These are phyloP conservation scores for Diophrys appendiculata DNA, from an alignment of 73 alveolate species.

Conservation along the genomic window DNA sequence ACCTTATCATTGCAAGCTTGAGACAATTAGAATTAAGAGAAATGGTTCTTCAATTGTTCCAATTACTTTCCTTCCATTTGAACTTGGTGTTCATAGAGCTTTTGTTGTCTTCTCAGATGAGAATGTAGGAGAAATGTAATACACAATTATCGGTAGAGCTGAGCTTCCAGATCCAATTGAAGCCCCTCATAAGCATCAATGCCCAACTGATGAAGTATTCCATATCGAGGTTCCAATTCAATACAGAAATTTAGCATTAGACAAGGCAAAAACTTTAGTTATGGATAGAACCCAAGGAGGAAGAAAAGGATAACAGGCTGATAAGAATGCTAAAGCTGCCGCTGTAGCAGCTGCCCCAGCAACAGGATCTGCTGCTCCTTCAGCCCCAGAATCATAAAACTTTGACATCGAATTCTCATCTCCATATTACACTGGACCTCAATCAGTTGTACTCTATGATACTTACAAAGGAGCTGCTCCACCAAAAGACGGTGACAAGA, in stretches of 20 bases:
- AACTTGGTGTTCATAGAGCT: slow-evolving; percentile 90
- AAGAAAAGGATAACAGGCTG: slow-evolving; percentile 33
- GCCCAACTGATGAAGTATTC: slow-evolving; percentile 84
- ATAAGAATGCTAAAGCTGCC: neutral
- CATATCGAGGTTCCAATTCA: slow-evolving; percentile 47
- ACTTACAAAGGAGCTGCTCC: slow-evolving; percentile 20
- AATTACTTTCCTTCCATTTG: slow-evolving; percentile 91
- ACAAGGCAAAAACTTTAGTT: slow-evolving; percentile 66
- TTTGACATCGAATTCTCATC: slow-evolving; percentile 63
- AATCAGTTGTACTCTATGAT: slow-evolving; percentile 47
- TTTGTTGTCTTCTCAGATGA: slow-evolving; percentile 92
- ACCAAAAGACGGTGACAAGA: slow-evolving; percentile 34
- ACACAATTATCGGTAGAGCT: slow-evolving; percentile 93
- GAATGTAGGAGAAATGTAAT: slow-evolving; percentile 95
- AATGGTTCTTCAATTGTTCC: slow-evolving; percentile 80
- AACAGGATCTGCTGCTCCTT: slow-evolving; percentile 13
- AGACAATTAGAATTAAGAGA: slow-evolving; percentile 66
- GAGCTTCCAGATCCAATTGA: slow-evolving; percentile 93
- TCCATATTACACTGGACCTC: slow-evolving; percentile 63
- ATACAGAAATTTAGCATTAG: slow-evolving; percentile 61
- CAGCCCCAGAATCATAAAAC: slow-evolving; percentile 28
- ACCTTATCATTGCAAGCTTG: slow-evolving; percentile 72
- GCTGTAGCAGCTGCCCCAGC: neutral
- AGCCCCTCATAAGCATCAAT: slow-evolving; percentile 64
- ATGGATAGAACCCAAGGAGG: slow-evolving; percentile 55